Conservation (phyloP, 805 yeast genomes). For the Pichia ethanolica region DNA sequence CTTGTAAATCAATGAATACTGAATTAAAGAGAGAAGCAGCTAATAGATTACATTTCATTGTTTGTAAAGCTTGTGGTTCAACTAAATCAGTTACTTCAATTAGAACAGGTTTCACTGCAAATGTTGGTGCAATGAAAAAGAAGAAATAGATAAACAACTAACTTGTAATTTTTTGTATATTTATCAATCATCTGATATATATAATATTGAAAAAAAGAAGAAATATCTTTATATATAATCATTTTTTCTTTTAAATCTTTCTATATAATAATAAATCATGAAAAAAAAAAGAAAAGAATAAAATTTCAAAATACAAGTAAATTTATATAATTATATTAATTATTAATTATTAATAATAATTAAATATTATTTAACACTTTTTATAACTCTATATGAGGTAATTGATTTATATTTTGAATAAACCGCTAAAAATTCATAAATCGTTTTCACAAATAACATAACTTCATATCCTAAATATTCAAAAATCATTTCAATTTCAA, state of each 20-base stretch:
- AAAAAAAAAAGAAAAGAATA: too few species aligned
- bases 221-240: too few species aligned
- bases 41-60: slow-evolving; percentile 94
- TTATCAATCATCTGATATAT: background rate
- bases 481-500: slow-evolving; percentile 4
- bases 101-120: slow-evolving; percentile 99
- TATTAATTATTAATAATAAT: too few species aligned
- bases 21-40: slow-evolving; percentile 91
- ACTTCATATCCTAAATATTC: slow-evolving; percentile 7
- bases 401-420: background rate
- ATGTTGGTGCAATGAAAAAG: slow-evolving; percentile 69
- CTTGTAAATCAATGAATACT: slow-evolving; percentile 97
- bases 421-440: background rate
- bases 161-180: slow-evolving; percentile 2
- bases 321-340: too few species aligned
- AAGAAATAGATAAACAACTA: slow-evolving; percentile 40
- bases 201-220: too few species aligned
- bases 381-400: background rate
- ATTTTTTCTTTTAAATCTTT: background rate
- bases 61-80: slow-evolving; percentile 97
- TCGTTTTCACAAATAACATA: background rate
- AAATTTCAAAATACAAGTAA: too few species aligned
- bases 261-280: background rate
- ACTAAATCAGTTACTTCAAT: slow-evolving; percentile 94
- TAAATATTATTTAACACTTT: too few species aligned